Conservation (phyloP, 257 asterid species). For the Solanum medicagineum region DNA sequence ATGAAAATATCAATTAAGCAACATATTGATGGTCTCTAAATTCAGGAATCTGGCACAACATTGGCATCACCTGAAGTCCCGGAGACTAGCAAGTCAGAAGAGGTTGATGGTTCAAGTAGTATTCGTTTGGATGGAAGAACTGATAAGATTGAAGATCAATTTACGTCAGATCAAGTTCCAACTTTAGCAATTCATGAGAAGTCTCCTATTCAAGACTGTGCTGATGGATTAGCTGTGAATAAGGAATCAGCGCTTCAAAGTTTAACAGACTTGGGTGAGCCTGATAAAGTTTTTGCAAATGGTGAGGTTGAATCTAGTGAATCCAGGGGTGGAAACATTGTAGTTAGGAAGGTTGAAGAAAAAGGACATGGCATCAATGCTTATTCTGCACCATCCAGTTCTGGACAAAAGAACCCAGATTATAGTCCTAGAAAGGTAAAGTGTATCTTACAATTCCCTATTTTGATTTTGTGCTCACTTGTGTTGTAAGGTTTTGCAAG, state of each 20-base stretch:
- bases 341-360: conserved; percentile 32
- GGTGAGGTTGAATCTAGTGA: conserved; percentile 41
- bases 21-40: conserved; percentile 9
- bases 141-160: conserved; percentile 36
- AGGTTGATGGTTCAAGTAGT: conserved; percentile 24
- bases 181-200: conserved; percentile 64
- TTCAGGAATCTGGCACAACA: conserved; percentile 42
- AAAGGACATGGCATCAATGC: conserved; percentile 36
- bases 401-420: conserved; percentile 49
- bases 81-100: conserved; percentile 27
- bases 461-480: background rate
- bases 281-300: conserved; percentile 35
- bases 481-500: background rate
- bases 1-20: background rate
- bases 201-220: conserved; percentile 20
- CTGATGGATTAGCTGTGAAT: conserved; percentile 21
- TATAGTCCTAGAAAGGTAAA: conserved; percentile 53
- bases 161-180: conserved; percentile 53
- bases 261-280: conserved; percentile 24
- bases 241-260: conserved; percentile 26
- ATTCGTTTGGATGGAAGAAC: conserved; percentile 26
- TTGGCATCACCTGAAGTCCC: conserved; percentile 28
- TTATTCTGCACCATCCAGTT: conserved; percentile 33
- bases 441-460: background rate
- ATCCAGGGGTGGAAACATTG: conserved; percentile 23